Evolutionary conservation across 2,329 filamentous ascomycete genomes (phyloP), one percentile per base, ranked within the genome.

Genomic region (Chaetothyriales sp.): DNA sequence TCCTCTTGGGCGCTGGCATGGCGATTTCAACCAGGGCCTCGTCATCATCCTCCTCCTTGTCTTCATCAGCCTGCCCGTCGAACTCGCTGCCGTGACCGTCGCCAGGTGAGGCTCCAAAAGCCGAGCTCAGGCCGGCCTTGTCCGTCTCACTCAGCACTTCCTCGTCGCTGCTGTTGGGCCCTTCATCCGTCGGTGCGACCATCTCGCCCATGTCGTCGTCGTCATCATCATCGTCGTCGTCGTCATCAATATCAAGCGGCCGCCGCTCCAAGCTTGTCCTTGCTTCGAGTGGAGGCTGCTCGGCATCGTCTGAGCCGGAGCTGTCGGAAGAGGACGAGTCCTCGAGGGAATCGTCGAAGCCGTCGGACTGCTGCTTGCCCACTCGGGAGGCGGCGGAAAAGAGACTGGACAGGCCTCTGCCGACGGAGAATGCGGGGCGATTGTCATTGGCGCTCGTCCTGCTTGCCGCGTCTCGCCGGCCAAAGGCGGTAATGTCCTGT

Each of bases 231-330:
- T n/a, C n/a, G 44, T 72, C 69, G 49, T 71, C 70, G 46, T 70
- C 74, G 13, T 80, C 76, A 45, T 77, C 78, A 33, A 81, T 78
- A 55, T 77, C 77, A 61, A 83, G 68, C 18, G 77, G 77, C 45
- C 77, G 71, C 15, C 73, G 70, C 29, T 73, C 65, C 44, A 68
- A 67, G 54, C 69, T 67, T 44, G 67, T 63, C 43, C 66, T 60
- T 15, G 67, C 65, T 58, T 70, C 60, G 6, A 60, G 51, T 6
- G 60, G 56, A 18, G 53, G 56, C 43, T 55, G 50, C 33, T 60
- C 55, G 7, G 54, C 43, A 37, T 60, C 58, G 45, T 60, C 58
- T 9, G 58, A 60, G 5, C 54, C 58, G 13, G 59, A 60, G 18
- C 51, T 55, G 15, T 58, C 56, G 8, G 59, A 61, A 5, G 33